A percentile compares a stretch with the other conserved stretches of the same genome.
Conservation (phyloP, 2,329 filamentous ascomycete genomes). For the Colletotrichum sp. region DNA sequence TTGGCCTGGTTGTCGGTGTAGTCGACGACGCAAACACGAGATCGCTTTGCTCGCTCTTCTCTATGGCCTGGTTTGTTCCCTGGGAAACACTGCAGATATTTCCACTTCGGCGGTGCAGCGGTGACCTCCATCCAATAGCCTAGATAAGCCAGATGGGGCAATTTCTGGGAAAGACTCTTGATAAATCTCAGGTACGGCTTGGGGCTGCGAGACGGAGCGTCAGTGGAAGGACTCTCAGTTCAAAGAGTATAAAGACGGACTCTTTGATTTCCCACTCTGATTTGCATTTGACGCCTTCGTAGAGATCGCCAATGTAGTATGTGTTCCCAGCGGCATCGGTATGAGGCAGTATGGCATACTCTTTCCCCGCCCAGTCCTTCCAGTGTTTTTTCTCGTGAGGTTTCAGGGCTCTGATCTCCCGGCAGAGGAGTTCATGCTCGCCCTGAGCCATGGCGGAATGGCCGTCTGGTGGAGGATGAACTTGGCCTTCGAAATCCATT, state of each 20-base stretch:
- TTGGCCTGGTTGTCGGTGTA: not conserved
- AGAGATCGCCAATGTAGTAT: not conserved
- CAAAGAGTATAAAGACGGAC: not conserved
- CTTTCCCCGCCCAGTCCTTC: not conserved
- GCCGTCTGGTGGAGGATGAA: not conserved
- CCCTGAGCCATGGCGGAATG: not conserved
- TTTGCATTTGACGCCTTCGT: not conserved
- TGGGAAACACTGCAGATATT: not conserved
- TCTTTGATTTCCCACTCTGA: not conserved
- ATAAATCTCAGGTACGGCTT: not conserved
- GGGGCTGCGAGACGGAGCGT: not conserved
- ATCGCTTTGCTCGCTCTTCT: not conserved
- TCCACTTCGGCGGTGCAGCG: not conserved
- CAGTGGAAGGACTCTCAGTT: not conserved
- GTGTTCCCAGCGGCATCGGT: not conserved
- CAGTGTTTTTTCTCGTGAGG: not conserved
- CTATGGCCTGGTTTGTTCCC: not conserved
- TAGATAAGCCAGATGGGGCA: not conserved
- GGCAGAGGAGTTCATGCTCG: not conserved
- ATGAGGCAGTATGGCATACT: not conserved
- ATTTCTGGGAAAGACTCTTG: not conserved
- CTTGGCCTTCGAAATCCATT: not conserved
- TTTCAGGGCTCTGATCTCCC: not conserved
- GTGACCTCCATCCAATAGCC: not conserved
- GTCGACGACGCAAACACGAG: not conserved